Evolutionary conservation across 768 basidiomycete species (phyloP).

Genomic region (Holtermannia corniformis): DNA sequence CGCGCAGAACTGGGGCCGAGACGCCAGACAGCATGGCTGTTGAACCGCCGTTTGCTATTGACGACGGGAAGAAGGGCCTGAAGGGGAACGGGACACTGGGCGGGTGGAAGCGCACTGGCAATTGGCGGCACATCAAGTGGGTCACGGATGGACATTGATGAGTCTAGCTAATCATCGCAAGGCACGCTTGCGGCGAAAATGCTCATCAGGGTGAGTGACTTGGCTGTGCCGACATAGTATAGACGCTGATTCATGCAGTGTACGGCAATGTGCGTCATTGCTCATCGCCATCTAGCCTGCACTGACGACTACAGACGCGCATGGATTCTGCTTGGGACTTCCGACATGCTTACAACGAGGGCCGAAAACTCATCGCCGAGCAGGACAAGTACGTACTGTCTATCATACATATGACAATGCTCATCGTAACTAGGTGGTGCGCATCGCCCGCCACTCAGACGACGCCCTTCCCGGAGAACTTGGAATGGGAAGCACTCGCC

Average conservation of each 20-base stretch:
- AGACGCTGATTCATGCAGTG: conserved; percentile 6
- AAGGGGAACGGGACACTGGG: conserved; percentile 26
- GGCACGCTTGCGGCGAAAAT: conserved; percentile 52
- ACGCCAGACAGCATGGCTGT: conserved; percentile 60
- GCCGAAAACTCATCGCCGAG: conserved; percentile 53
- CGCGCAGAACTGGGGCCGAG: conserved; percentile 60
- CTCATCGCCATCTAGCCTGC: background rate
- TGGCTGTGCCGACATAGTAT: background rate
- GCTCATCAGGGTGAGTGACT: conserved; percentile 4
- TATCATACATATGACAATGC: conserved; percentile 47
- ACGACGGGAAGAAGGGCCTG: conserved; percentile 2
- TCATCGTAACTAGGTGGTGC: conserved; percentile 46
- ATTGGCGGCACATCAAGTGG: conserved; percentile 70
- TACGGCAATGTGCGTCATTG: conserved; percentile 12
- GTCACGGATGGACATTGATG: conserved; percentile 39
- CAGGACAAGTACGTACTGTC: conserved; percentile 57
- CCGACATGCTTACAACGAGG: conserved; percentile 61
- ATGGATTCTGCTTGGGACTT: conserved; percentile 72
- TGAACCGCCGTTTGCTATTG: conserved; percentile 58
- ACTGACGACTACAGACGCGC: conserved; percentile 45
- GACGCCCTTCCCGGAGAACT: conserved; percentile 53
- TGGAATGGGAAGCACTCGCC: conserved; percentile 45
- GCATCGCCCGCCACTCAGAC: conserved; percentile 29
- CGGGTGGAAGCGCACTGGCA: conserved; percentile 47
- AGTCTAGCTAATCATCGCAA: background rate